Base-by-base conservation (phyloP, 768 basidiomycete species). In the Inosperma sp. region DNA sequence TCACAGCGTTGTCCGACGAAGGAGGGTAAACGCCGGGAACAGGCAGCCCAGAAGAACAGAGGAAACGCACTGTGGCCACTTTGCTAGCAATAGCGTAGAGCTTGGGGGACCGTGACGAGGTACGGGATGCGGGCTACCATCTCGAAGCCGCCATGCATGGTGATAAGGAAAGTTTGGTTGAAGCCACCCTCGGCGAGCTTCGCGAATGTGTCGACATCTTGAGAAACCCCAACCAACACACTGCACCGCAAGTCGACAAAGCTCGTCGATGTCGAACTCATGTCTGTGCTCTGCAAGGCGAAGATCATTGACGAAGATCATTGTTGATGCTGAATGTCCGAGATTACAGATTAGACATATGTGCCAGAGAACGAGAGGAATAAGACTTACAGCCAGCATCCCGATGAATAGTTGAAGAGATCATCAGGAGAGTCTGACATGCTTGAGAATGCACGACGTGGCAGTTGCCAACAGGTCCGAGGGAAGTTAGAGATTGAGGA, bases 111-210 rank as follows among this genome's bases (percentile, higher is more conserved):
- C 14, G 53, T 47, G 4, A 69, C 70, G 56, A 69, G n/a, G n/a
- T n/a, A 72, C 33, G 75, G 75, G 43, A 75, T 65, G 19, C 70
- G 71, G 0, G 73, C 74, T 4, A 77, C 62, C 59, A 76, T 62
- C 51, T 67, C 59, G 52, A 67, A 67, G 36, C 55, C 61, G 40
- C 62, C 63, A 53, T 59, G 64, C 58, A 73, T 57, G 52, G 68
- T 69, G 52, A 76, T 67, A 55, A 67, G 61, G 59, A 75, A 74
- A 31, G 57, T 66, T 19, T 69, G 68, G 58, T 74, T 75, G 49
- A 66, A 66, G 1, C 71, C 69, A n/a, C 71, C 71, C 66, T 79
- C 78, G 43, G 65, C 73, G 30, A 79, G 73, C 56, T 78, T 80
- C 49, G 2, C 6, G 0, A 76, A 33, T 52, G 22, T 42, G 59